A percentile compares a stretch with the other conserved stretches of the same genome.
Evolutionary conservation across 305 asterid genomes (phyloP).

Genomic region (Solanum hybrid): DNA sequence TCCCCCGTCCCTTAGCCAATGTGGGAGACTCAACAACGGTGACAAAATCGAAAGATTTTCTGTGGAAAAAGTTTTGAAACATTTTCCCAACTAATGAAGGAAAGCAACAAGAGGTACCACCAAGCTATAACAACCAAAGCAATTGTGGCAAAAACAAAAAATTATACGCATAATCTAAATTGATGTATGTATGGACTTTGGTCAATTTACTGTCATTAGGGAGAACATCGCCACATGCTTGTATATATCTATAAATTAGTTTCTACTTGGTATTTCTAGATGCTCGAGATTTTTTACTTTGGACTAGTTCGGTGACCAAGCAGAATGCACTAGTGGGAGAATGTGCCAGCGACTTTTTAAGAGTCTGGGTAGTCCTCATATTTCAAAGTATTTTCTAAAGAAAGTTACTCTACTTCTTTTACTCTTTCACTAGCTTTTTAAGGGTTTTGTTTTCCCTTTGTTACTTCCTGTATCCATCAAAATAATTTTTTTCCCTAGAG

Average conservation of each 20-base stretch:
- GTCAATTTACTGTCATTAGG: neutral
- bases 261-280: neutral
- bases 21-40: neutral
- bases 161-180: neutral
- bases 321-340: neutral
- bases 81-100: neutral
- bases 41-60: neutral
- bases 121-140: neutral
- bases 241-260: neutral
- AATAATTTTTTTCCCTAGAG: neutral
- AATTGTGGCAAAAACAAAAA: neutral
- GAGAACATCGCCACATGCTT: neutral
- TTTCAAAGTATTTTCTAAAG: neutral
- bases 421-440: neutral
- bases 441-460: neutral
- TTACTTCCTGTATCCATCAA: neutral
- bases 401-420: neutral
- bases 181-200: neutral
- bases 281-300: neutral
- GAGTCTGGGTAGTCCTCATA: neutral
- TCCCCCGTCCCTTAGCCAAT: neutral
- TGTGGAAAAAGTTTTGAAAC: neutral
- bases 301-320: neutral
- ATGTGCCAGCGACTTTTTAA: neutral
- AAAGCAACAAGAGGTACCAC: neutral